Percentiles rank a stretch among this genome's conserved stretches.
These are phyloP conservation scores for Hypoxylon fragiforme DNA, from an alignment of 495 filamentous ascomycete genomes.

Conservation along the genomic window DNA sequence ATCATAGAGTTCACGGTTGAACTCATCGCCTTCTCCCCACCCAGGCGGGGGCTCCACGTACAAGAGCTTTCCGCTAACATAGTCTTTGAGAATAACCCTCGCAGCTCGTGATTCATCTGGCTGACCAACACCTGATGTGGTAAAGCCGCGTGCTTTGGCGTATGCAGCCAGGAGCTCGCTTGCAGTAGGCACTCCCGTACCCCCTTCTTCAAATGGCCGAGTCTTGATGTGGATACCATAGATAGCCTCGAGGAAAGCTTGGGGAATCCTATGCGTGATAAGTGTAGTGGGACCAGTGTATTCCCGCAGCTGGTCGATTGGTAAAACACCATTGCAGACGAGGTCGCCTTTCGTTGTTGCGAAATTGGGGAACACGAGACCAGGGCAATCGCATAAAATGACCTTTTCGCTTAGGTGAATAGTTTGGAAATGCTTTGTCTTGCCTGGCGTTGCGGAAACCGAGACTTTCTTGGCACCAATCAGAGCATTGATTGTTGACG, in stretches of 20 bases:
- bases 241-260: conserved; percentile 82
- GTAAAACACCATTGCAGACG: conserved; percentile 92
- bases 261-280: conserved; percentile 89
- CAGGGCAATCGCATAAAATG: conserved; percentile 96
- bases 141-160: conserved; percentile 85
- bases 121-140: conserved; percentile 81
- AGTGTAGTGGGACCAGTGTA: conserved; percentile 86
- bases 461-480: conserved; percentile 98
- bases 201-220: conserved; percentile 87
- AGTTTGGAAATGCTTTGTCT: conserved; percentile 99
- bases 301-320: conserved; percentile 95
- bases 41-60: conserved; percentile 86
- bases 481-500: conserved; percentile 97
- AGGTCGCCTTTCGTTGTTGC: conserved; percentile 95
- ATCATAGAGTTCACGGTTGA: conserved; percentile 90
- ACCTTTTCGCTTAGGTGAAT: conserved; percentile 89
- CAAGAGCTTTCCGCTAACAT: conserved; percentile 92
- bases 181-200: conserved; percentile 84
- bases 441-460: conserved; percentile 94
- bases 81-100: conserved; percentile 91
- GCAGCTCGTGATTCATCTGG: conserved; percentile 94
- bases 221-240: conserved; percentile 90
- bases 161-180: conserved; percentile 87
- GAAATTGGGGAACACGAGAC: conserved; percentile 98
- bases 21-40: conserved; percentile 70